Evolutionary conservation across 2,329 filamentous ascomycete genomes (phyloP).

Genomic region (Aspergillus hortae): DNA sequence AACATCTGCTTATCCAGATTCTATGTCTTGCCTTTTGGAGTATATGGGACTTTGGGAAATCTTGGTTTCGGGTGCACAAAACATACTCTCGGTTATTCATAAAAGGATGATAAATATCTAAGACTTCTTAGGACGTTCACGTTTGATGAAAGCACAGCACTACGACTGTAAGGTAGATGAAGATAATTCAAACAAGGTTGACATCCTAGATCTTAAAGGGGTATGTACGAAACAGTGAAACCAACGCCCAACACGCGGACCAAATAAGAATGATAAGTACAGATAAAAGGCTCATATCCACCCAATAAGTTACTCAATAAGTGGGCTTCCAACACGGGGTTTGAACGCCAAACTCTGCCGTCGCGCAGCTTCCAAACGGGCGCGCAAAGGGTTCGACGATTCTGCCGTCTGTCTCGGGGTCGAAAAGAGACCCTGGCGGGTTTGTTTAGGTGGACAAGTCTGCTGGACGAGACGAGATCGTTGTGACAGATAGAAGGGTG

Average conservation of each 20-base stretch:
- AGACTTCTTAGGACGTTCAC: too few species aligned
- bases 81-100: too few species aligned
- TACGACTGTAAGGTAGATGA: too few species aligned
- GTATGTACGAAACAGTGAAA: too few species aligned
- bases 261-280: background rate
- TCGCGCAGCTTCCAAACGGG: conserved; percentile 66
- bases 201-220: too few species aligned
- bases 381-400: conserved; percentile 45
- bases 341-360: conserved; percentile 76
- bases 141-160: too few species aligned
- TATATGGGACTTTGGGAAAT: background rate
- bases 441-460: conserved; percentile 54
- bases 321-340: conserved; percentile 69
- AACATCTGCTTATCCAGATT: too few species aligned
- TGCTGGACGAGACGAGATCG: conserved; percentile 46
- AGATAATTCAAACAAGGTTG: too few species aligned
- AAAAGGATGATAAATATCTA: too few species aligned
- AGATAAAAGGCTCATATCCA: too few species aligned
- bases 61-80: background rate
- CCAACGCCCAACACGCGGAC: background rate
- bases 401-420: conserved; percentile 24
- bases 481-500: conserved; percentile 45
- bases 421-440: conserved; percentile 40
- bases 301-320: conserved; percentile 47
- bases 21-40: too few species aligned